A percentile compares a stretch with the other conserved stretches of the same genome.
Conservation (phyloP, 2,329 filamentous ascomycete genomes). For the Metarhizium album region DNA sequence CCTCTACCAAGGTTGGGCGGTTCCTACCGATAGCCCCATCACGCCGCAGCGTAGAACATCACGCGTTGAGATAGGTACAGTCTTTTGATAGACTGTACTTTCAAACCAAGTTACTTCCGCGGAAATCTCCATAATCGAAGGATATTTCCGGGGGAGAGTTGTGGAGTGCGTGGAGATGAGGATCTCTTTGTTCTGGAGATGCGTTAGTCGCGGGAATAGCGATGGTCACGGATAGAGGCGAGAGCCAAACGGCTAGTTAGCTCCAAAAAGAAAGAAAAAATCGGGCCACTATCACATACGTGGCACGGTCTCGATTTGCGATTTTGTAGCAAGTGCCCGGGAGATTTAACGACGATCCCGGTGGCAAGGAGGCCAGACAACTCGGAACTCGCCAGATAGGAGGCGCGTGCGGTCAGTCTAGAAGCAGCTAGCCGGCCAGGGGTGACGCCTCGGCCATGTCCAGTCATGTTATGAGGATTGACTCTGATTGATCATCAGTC, state of each 20-base stretch:
- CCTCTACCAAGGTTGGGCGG: too few relatives aligned
- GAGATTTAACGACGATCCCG: neutral
- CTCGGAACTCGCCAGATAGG: too few relatives aligned
- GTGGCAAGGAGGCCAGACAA: neutral
- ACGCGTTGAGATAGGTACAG: too few relatives aligned
- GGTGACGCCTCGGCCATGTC: neutral
- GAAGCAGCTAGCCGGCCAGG: neutral
- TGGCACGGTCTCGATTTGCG: neutral
- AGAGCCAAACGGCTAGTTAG: neutral
- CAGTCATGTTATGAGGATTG: neutral
- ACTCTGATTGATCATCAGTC: too few relatives aligned
- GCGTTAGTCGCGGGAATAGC: neutral
- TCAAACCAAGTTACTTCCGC: slow-evolving; percentile 1
- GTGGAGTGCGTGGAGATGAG: slow-evolving; percentile 2
- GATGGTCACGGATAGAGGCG: neutral
- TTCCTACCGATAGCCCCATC: too few relatives aligned
- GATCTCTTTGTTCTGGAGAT: neutral
- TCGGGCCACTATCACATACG: neutral
- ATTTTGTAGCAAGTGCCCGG: neutral
- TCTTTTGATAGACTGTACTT: too few relatives aligned
- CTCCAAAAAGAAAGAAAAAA: too few relatives aligned
- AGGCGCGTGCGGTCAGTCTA: neutral
- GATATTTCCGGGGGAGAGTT: neutral
- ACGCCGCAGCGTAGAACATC: too few relatives aligned
- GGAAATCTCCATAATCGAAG: slow-evolving; percentile 1